These are phyloP conservation scores for Panicum hallii DNA, from an alignment of 202 grass and related monocot genomes.

Conservation along the genomic window DNA sequence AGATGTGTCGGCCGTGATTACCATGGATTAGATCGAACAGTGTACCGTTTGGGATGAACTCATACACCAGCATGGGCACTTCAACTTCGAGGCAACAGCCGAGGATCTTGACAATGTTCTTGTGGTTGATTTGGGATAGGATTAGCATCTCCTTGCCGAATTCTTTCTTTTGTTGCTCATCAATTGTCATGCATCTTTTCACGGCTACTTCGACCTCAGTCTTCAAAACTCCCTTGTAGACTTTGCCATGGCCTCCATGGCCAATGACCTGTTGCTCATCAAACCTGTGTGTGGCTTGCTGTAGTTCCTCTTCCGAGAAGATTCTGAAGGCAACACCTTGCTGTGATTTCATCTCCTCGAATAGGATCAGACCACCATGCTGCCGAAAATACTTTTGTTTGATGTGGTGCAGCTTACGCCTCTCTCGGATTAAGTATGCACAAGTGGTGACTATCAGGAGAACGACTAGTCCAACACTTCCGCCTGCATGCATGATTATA, in stretches of 20 bases:
- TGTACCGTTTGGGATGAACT: slow-evolving; percentile 59
- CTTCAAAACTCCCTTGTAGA: slow-evolving; percentile 57
- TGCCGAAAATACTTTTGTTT: slow-evolving; percentile 42
- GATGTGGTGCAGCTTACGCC: slow-evolving; percentile 24
- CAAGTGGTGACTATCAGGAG: slow-evolving; percentile 29
- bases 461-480: slow-evolving; percentile 19
- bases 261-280: slow-evolving; percentile 41
- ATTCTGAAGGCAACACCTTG: slow-evolving; percentile 46
- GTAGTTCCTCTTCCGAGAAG: slow-evolving; percentile 54
- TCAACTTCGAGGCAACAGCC: slow-evolving; percentile 56
- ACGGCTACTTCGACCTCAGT: slow-evolving; percentile 26
- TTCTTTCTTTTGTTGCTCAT: slow-evolving; percentile 54
- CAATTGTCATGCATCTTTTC: slow-evolving; percentile 48
- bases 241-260: slow-evolving; percentile 52
- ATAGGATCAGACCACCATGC: slow-evolving; percentile 41
- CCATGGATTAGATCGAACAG: slow-evolving; percentile 52
- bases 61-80: slow-evolving; percentile 50
- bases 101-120: slow-evolving; percentile 55
- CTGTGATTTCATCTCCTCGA: slow-evolving; percentile 50
- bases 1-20: slow-evolving; percentile 4
- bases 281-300: slow-evolving; percentile 53
- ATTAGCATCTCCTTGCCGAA: slow-evolving; percentile 62
- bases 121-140: slow-evolving; percentile 54
- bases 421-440: slow-evolving; percentile 14
- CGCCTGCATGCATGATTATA: slow-evolving; percentile 32